Conservation (phyloP, 78 protist species). For the Dictyostelium purpureum region DNA sequence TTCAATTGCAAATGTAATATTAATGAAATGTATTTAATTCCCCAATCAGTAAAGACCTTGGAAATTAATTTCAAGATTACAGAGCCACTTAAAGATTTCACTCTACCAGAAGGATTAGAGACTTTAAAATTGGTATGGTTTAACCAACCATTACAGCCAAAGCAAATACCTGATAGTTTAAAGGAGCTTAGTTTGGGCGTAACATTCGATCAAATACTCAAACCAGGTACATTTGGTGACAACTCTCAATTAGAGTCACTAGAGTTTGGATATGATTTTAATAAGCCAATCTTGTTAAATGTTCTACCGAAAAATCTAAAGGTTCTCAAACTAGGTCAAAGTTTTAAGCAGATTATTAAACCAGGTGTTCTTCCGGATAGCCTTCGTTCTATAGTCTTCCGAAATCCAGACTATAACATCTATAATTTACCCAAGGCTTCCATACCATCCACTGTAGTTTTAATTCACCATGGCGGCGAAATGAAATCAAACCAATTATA, state of each 20-base stretch:
- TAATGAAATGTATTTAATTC: neutral
- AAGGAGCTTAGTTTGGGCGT: neutral
- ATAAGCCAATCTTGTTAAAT: neutral
- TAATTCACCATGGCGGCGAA: too few species aligned
- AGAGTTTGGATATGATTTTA: slow-evolving; percentile 4
- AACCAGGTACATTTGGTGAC: neutral
- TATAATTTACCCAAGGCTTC: too few species aligned
- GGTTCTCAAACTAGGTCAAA: neutral
- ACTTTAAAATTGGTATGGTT: neutral
- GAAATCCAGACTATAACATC: too few species aligned
- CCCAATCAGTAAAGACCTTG: neutral
- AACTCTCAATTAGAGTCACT: neutral
- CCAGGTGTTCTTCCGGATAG: too few species aligned
- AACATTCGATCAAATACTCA: neutral
- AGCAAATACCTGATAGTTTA: neutral
- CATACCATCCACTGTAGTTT: too few species aligned
- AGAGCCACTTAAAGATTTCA: neutral
- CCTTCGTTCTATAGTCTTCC: too few species aligned
- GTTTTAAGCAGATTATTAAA: neutral
- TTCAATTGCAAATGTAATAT: neutral
- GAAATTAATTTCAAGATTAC: neutral
- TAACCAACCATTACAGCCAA: neutral
- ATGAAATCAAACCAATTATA: too few species aligned
- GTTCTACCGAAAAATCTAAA: neutral
- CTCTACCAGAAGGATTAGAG: neutral